phyloP scores from a whole-genome alignment of 768 basidiomycete genomes.

The Neoboletus subvelutipes region DNA sequence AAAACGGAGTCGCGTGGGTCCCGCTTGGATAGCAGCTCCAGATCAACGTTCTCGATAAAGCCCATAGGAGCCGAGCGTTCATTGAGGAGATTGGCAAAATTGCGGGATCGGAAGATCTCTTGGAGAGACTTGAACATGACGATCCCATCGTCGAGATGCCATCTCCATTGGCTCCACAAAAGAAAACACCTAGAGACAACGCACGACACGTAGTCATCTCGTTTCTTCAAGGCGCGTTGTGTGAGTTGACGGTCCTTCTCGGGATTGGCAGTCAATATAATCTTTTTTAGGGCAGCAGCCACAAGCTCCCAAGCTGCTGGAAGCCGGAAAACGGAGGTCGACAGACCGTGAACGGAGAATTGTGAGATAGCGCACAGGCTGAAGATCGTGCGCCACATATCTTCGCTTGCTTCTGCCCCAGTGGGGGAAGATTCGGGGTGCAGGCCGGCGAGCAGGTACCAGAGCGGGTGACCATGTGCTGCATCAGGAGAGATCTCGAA shows the following conservation, averaged over 20 bases:
- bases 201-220: conserved; percentile 69
- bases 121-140: conserved; percentile 61
- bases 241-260: conserved; percentile 41
- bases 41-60: conserved; percentile 61
- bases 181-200: conserved; percentile 71
- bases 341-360: conserved; percentile 59
- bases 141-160: conserved; percentile 61
- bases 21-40: conserved; percentile 49
- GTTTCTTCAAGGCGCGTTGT: conserved; percentile 42
- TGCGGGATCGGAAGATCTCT: conserved; percentile 73
- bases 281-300: conserved; percentile 51
- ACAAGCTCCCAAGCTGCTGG: conserved; percentile 69
- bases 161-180: conserved; percentile 75
- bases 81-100: conserved; percentile 67
- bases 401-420: conserved; percentile 55
- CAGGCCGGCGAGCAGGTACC: conserved; percentile 42
- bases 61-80: conserved; percentile 65
- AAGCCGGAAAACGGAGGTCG: conserved; percentile 40
- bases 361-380: conserved; percentile 74
- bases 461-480: conserved; percentile 40
- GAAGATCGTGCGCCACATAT: conserved; percentile 70
- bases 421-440: conserved; percentile 33
- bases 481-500: conserved; percentile 18
- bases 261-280: conserved; percentile 53
- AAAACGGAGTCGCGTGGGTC: conserved; percentile 68